Percentiles rank a stretch among this genome's conserved stretches.
These are phyloP conservation scores for Plantago coronopus DNA, from an alignment of 305 asterid species.

Conservation along the genomic window DNA sequence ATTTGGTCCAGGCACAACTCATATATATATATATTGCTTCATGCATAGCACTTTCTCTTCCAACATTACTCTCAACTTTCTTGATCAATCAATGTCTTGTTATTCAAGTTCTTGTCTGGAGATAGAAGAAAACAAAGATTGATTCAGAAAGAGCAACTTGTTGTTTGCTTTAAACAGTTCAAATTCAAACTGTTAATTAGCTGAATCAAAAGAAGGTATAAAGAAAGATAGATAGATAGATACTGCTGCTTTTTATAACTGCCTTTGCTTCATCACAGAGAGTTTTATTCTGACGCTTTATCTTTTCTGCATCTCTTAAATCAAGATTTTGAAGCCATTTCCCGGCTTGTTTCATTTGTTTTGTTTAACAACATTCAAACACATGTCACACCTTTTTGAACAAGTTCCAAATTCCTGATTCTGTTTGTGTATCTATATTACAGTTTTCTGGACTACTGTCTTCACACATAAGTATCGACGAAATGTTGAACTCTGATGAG, in stretches of 20 bases:
- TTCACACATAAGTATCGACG: slow-evolving; percentile 40
- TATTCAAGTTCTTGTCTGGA: slow-evolving; percentile 1
- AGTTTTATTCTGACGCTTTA: slow-evolving; percentile 16
- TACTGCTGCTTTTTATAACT: slow-evolving; percentile 37
- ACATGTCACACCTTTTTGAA: slow-evolving; percentile 21
- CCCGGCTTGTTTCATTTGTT: slow-evolving; percentile 35
- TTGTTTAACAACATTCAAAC: slow-evolving; percentile 21
- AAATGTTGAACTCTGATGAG: slow-evolving; percentile 42
- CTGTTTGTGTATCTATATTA: slow-evolving; percentile 12
- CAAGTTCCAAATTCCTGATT: slow-evolving; percentile 26
- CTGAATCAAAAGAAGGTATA: slow-evolving; percentile 16
- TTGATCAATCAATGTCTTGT: background rate
- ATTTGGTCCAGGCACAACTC: background rate
- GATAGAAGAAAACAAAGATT: background rate
- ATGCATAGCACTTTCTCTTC: background rate
- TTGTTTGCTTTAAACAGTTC: slow-evolving; percentile 11
- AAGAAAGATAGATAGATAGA: slow-evolving; percentile 30
- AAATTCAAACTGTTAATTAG: slow-evolving; percentile 3
- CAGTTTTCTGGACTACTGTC: slow-evolving; percentile 20
- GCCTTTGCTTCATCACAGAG: slow-evolving; percentile 26
- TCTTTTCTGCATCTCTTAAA: slow-evolving; percentile 22
- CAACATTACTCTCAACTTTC: background rate
- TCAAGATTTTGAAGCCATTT: slow-evolving; percentile 18
- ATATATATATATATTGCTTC: slow-evolving; percentile 6
- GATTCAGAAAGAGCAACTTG: slow-evolving; percentile 1